Percentiles rank a stretch among this genome's conserved stretches.
Evolutionary conservation across 2,329 filamentous ascomycete species (phyloP).

Genomic region (Colletotrichum liaoningense): DNA sequence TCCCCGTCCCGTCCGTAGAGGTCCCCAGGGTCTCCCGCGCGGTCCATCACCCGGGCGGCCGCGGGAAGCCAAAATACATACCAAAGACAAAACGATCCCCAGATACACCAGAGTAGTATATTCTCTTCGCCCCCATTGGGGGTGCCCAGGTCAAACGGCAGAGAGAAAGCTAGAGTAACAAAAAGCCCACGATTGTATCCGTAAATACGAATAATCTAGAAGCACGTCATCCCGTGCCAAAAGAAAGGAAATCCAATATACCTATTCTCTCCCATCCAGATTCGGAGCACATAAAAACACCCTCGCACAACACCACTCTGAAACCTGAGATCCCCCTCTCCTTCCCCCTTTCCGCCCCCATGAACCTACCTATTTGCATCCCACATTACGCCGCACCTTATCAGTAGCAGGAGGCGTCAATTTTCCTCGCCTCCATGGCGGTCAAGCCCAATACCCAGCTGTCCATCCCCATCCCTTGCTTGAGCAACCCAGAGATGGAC

Average conservation of each 20-base stretch:
- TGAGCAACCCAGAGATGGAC: background rate
- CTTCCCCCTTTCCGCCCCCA: background rate
- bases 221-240: background rate
- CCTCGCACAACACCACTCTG: background rate
- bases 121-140: too few species aligned
- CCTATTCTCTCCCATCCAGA: too few species aligned
- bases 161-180: background rate
- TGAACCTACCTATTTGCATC: background rate
- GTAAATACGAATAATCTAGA: background rate
- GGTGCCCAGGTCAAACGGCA: too few species aligned
- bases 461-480: background rate
- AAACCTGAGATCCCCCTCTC: background rate
- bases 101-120: too few species aligned
- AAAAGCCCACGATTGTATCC: background rate
- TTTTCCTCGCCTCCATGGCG: slow-evolving; percentile 22
- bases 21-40: background rate
- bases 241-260: too few species aligned
- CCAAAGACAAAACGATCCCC: too few species aligned
- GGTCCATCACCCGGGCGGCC: background rate
- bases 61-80: background rate
- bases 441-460: slow-evolving; percentile 7
- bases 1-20: background rate
- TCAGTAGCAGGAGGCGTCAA: background rate
- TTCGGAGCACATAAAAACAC: background rate
- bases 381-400: background rate